phyloP scores from a whole-genome alignment of 2,329 filamentous ascomycete genomes.

The Arthroderma sp. region DNA sequence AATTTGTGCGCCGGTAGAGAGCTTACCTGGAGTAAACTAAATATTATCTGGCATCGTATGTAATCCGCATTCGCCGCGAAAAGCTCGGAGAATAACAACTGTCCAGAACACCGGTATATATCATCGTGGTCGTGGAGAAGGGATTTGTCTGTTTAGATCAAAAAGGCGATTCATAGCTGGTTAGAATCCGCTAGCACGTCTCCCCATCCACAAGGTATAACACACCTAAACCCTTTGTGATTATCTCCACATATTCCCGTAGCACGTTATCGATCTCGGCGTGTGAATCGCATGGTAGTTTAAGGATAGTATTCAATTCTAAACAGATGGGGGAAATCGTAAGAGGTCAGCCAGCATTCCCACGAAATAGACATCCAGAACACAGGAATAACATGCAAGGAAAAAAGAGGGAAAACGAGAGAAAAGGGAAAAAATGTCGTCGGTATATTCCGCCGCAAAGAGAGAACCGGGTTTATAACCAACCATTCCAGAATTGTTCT shows the following conservation, averaged over 20 bases:
- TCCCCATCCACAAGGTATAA: neutral
- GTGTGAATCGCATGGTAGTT: conserved; percentile 45
- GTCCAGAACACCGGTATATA: conserved; percentile 64
- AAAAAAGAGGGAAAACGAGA: conserved; percentile 2
- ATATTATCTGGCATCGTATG: conserved; percentile 82
- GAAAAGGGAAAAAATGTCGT: neutral
- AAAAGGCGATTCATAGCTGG: neutral
- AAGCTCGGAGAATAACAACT: conserved; percentile 60
- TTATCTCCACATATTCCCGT: conserved; percentile 69
- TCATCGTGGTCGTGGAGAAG: conserved; percentile 60
- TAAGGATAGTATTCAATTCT: conserved; percentile 57
- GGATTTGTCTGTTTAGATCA: conserved; percentile 3
- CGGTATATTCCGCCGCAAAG: conserved; percentile 8
- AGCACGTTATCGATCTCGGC: conserved; percentile 71
- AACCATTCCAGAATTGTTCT: conserved; percentile 83
- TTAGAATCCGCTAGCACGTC: neutral
- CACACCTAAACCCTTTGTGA: conserved; percentile 55
- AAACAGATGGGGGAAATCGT: conserved; percentile 6
- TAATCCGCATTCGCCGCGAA: conserved; percentile 69
- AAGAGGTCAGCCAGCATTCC: conserved; percentile 5
- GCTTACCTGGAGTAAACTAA: conserved; percentile 60
- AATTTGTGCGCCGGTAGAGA: conserved; percentile 1
- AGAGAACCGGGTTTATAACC: conserved; percentile 23
- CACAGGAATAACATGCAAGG: neutral
- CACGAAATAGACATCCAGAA: neutral